Evolutionary conservation across 305 asterid genomes (phyloP), one percentile per base, ranked within the genome.

Genomic region (Fraxinus nigra): DNA sequence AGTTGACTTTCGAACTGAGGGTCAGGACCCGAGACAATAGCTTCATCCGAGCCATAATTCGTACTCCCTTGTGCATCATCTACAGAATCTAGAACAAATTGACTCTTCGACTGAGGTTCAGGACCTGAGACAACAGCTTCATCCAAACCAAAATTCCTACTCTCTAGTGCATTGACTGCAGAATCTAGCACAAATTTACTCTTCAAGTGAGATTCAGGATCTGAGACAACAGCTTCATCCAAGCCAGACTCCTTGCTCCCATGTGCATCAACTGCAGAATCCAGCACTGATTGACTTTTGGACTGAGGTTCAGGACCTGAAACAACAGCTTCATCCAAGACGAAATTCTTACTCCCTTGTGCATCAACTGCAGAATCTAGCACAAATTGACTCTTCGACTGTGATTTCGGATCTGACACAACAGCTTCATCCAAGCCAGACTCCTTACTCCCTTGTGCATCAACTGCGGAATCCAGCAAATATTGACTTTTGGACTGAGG

Each of bases 321-420:
- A 16, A 72, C 30, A 43, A 78, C 81, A 77, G 30, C n/a, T 26
- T 30, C 59, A 51, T 18, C 82, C 34, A 67, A 65, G 54, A 59
- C 80, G 11, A 48, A 35, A 78, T 38, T 76, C 11, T 35, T 75
- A 69, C 40, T 37, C 78, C 24, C 80, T 35, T 59, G 75, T 28
- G 56, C 28, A 61, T 83, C 85, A 82, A 56, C 61, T 28, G 79
- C 78, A 79, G 37, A 26, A 79, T 78, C 80, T 32, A 37, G 83
- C 81, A 72, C 76, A 34, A 35, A 33, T 72, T 72, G 76, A 72
- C 26, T 72, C 40, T 72, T 20, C 7, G 48, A 72, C 76, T 72
- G 51, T n/a, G 76, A 38, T 3, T 16, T 48, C 22, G 4, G 14
- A 72, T 16, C 76, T 38, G 34, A 34, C 14, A 33, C 76, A 35